These are phyloP conservation scores for Penicillium hesseltinei DNA, from an alignment of 2,329 filamentous ascomycete species.

Conservation along the genomic window DNA sequence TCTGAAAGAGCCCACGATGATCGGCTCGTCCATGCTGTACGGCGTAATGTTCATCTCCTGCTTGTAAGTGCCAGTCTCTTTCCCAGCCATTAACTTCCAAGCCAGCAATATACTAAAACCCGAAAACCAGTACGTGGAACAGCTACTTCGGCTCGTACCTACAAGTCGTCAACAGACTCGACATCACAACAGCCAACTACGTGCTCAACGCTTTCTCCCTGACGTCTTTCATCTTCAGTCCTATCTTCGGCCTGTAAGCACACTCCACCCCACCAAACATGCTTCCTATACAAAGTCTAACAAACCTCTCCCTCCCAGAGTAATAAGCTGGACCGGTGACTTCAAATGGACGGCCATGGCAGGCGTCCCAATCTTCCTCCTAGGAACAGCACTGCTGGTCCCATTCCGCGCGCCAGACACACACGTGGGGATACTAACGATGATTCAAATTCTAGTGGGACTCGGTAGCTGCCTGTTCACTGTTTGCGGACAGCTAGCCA, in stretches of 20 bases:
- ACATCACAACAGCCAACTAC: conserved; percentile 5
- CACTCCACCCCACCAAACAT: no score
- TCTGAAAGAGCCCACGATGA: neutral
- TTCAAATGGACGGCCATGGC: conserved; percentile 12
- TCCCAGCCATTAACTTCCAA: neutral
- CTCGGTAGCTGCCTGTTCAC: conserved; percentile 9
- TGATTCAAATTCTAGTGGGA: conserved; percentile 10
- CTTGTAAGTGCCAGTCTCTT: neutral
- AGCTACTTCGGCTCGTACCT: conserved; percentile 9
- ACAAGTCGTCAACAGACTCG: conserved; percentile 11
- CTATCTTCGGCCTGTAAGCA: conserved; percentile 9
- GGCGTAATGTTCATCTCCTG: conserved; percentile 8
- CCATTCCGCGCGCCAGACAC: conserved; percentile 8
- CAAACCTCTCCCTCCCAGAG: neutral
- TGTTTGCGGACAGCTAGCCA: conserved; percentile 4
- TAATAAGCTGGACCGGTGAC: conserved; percentile 10
- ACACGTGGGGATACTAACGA: conserved; percentile 6
- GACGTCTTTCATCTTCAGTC: conserved; percentile 10
- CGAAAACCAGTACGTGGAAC: conserved; percentile 1
- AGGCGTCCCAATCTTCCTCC: conserved; percentile 7
- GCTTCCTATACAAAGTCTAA: neutral
- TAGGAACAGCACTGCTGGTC: conserved; percentile 7
- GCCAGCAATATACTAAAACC: neutral
- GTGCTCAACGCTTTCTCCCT: conserved; percentile 8
- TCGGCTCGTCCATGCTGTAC: conserved; percentile 11